phyloP scores from a whole-genome alignment of 306 rosid genomes.

The Quercus wislizeni region DNA sequence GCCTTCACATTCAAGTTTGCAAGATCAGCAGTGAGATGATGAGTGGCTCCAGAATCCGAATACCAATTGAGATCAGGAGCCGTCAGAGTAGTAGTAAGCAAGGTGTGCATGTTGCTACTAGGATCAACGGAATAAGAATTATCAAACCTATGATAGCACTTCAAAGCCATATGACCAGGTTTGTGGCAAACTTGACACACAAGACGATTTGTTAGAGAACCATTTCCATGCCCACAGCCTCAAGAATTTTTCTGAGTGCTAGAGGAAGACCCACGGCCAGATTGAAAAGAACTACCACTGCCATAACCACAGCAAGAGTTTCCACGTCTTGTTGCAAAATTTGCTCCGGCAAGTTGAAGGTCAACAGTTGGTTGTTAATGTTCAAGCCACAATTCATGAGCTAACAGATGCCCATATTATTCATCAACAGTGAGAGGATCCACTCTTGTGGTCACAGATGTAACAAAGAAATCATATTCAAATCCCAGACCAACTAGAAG shows the following conservation, averaged over 20 bases:
- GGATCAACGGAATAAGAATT: not conserved
- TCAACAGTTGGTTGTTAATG: not conserved
- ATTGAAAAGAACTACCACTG: too few species aligned
- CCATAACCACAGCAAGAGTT: not conserved
- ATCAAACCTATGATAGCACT: not conserved
- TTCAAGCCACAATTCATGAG: not conserved
- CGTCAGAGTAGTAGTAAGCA: not conserved
- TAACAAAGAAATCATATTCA: not conserved
- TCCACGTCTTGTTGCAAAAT: not conserved
- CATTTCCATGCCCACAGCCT: too few species aligned
- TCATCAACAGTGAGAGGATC: too few species aligned
- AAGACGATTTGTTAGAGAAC: too few species aligned
- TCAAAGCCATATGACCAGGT: not conserved
- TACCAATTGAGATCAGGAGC: not conserved
- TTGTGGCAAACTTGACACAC: too few species aligned
- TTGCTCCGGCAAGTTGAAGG: not conserved
- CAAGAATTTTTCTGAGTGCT: too few species aligned
- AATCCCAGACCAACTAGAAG: not conserved
- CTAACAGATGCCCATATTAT: too few species aligned
- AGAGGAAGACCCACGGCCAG: too few species aligned
- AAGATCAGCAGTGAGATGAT: not conserved
- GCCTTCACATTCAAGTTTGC: not conserved
- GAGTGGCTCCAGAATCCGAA: not conserved
- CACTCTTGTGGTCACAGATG: too few species aligned
- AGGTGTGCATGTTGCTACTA: not conserved